Conservation (phyloP, 148 eudicot species). For the Chenopodium formosanum region DNA sequence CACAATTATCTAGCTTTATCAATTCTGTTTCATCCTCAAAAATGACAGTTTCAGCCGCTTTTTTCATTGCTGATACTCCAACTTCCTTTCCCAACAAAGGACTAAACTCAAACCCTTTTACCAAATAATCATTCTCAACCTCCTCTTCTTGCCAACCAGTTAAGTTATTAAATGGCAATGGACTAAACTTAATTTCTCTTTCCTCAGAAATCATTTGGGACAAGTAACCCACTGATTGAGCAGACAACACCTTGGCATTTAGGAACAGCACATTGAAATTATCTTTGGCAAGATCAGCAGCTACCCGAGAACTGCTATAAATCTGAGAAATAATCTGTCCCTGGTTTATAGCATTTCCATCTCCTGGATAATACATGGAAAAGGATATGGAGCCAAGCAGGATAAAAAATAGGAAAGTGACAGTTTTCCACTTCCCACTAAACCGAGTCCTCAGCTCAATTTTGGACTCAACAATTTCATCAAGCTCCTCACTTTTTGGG, state of each 20-base stretch:
- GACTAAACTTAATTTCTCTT: conserved; percentile 27
- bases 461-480: conserved; percentile 24
- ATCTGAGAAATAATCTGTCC: conserved; percentile 34
- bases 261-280: conserved; percentile 29
- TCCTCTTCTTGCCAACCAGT: conserved; percentile 47
- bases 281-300: conserved; percentile 34
- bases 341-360: conserved; percentile 21
- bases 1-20: not conserved
- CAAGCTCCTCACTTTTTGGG: conserved; percentile 8
- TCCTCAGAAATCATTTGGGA: conserved; percentile 28
- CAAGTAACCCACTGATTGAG: conserved; percentile 33
- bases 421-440: conserved; percentile 33
- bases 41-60: conserved; percentile 11
- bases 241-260: conserved; percentile 41
- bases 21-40: not conserved
- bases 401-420: conserved; percentile 47
- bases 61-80: not conserved
- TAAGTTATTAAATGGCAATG: conserved; percentile 43
- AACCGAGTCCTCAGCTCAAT: conserved; percentile 23
- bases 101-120: conserved; percentile 22
- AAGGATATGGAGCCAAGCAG: conserved; percentile 40
- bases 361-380: conserved; percentile 29
- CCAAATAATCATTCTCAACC: conserved; percentile 19
- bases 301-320: conserved; percentile 29
- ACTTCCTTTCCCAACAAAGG: conserved; percentile 19